Evolutionary conservation across 257 asterid species (phyloP).

Genomic region (Echites panduratus): DNA sequence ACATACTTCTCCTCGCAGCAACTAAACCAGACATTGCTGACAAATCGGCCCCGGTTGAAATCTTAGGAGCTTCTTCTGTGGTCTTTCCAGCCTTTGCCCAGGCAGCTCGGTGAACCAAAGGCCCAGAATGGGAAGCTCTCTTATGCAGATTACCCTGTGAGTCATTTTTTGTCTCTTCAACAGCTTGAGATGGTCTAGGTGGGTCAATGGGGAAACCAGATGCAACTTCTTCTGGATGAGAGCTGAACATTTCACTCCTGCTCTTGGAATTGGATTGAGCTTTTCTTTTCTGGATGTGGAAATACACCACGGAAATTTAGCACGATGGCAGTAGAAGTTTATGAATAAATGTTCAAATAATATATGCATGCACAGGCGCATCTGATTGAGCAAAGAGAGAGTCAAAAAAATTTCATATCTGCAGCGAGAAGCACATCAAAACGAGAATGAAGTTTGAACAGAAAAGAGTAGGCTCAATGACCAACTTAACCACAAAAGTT

Average conservation of each 20-base stretch:
- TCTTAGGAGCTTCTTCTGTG: constrained; percentile 58
- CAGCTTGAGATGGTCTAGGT: constrained; percentile 66
- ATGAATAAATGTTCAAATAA: neutral
- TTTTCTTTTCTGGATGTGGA: constrained; percentile 60
- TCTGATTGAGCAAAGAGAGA: neutral
- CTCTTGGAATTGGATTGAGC: constrained; percentile 75
- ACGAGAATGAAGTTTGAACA: too few species aligned
- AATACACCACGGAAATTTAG: constrained; percentile 17
- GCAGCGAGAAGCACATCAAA: neutral
- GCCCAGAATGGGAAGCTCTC: constrained; percentile 95
- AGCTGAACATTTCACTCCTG: constrained; percentile 92
- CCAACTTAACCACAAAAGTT: neutral
- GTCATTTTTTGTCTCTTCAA: constrained; percentile 52
- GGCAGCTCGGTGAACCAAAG: constrained; percentile 79
- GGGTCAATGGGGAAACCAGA: constrained; percentile 97
- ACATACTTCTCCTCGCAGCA: constrained; percentile 74
- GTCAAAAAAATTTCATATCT: neutral
- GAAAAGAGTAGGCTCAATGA: too few species aligned
- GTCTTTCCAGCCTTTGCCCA: constrained; percentile 73
- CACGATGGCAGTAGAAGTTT: neutral
- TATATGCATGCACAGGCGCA: neutral
- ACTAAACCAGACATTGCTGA: constrained; percentile 74
- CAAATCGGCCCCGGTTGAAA: constrained; percentile 50
- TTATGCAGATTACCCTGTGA: constrained; percentile 48
- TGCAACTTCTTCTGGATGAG: constrained; percentile 86